Percentiles rank a stretch among this genome's conserved stretches.
These are phyloP conservation scores for Fusarium udum DNA, from an alignment of 2,329 filamentous ascomycete species.

Conservation along the genomic window DNA sequence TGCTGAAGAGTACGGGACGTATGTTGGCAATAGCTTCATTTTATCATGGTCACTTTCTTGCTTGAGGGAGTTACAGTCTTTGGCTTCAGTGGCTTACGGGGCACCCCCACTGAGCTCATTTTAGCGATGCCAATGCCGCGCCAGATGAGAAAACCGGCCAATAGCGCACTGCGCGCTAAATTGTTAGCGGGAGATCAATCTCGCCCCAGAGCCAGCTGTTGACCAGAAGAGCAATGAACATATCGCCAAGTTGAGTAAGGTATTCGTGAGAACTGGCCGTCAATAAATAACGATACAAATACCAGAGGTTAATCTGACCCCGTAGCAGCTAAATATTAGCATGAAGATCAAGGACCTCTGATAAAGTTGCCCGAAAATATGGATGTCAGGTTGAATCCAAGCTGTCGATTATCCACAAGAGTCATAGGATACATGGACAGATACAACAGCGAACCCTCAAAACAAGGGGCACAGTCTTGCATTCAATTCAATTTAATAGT, in stretches of 20 bases:
- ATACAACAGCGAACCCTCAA: no score
- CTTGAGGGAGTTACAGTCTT: neutral
- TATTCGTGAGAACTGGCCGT: neutral
- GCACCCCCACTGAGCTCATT: neutral
- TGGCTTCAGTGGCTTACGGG: neutral
- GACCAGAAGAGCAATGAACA: neutral
- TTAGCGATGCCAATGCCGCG: neutral
- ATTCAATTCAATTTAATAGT: fast-evolving
- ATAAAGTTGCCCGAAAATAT: no score
- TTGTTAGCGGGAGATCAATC: neutral
- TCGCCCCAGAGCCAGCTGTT: no score
- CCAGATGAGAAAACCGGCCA: neutral
- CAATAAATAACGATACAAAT: neutral
- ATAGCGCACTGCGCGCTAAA: neutral
- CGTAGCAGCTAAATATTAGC: no score
- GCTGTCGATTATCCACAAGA: neutral
- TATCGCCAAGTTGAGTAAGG: neutral
- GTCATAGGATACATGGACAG: no score
- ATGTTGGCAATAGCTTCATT: neutral
- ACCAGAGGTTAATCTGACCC: no score
- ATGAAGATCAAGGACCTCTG: no score
- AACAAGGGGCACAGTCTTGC: neutral
- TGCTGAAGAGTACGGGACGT: neutral
- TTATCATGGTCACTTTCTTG: neutral
- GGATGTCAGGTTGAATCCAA: no score